phyloP scores from a whole-genome alignment of 257 asterid genomes.

The Phtheirospermum japonicum region DNA sequence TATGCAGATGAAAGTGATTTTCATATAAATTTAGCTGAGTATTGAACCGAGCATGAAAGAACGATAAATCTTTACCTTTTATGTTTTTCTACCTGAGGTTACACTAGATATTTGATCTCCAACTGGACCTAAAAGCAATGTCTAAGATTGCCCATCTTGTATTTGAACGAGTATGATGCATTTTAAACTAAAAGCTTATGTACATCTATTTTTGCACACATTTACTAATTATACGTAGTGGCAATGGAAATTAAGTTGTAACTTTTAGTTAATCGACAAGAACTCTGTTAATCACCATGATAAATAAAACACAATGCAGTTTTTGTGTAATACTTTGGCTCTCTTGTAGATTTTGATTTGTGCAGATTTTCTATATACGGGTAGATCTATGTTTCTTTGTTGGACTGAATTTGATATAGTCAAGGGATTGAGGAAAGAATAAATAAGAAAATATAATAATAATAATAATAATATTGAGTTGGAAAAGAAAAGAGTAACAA shows the following conservation, averaged over 20 bases:
- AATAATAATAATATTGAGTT: too few species aligned
- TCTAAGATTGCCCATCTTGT: not conserved
- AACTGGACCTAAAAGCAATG: slow-evolving; percentile 13
- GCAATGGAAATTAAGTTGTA: slow-evolving; percentile 8
- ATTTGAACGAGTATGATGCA: not conserved
- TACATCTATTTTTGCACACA: not conserved
- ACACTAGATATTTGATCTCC: slow-evolving; percentile 10
- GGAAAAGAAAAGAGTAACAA: too few species aligned
- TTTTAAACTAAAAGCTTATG: not conserved
- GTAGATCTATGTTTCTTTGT: not conserved
- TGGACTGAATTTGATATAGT: too few species aligned
- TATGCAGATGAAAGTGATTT: not conserved
- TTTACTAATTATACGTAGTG: not conserved
- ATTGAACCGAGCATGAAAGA: slow-evolving; percentile 13
- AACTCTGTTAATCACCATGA: too few species aligned
- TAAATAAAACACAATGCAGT: too few species aligned
- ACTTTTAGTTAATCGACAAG: not conserved
- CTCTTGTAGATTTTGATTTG: slow-evolving; percentile 15
- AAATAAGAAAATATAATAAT: too few species aligned
- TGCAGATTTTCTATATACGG: not conserved
- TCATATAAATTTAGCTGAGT: not conserved
- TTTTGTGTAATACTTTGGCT: not conserved
- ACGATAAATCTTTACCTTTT: slow-evolving; percentile 1
- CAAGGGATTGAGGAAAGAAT: too few species aligned
- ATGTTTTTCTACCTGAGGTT: slow-evolving; percentile 22